phyloP scores from a whole-genome alignment of 768 basidiomycete species.

The Tulasnella sp. region DNA sequence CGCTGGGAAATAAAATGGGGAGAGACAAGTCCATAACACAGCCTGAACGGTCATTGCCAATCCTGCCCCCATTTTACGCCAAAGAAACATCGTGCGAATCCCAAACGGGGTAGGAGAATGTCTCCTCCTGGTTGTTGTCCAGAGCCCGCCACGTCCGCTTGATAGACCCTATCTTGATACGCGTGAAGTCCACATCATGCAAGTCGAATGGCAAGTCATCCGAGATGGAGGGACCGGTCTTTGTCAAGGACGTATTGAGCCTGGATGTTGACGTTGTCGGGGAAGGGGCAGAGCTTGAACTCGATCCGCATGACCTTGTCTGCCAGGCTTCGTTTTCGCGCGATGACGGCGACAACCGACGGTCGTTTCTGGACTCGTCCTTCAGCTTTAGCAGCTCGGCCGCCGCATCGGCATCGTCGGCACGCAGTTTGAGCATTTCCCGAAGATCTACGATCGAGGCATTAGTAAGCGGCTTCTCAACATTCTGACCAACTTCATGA shows the following conservation, averaged over 20 bases:
- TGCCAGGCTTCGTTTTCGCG: not conserved
- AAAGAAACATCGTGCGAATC: conserved; percentile 37
- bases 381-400: conserved; percentile 34
- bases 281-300: conserved; percentile 20
- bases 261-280: conserved; percentile 20
- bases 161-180: conserved; percentile 41
- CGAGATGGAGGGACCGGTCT: conserved; percentile 24
- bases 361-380: not conserved
- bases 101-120: conserved; percentile 49
- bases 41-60: not conserved
- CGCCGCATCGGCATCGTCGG: conserved; percentile 50
- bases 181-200: conserved; percentile 40
- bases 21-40: not conserved
- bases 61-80: not conserved
- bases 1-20: too few relatives aligned
- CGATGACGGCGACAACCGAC: conserved; percentile 8
- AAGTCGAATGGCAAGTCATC: conserved; percentile 43
- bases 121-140: conserved; percentile 32
- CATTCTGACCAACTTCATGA: not conserved
- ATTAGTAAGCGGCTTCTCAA: not conserved
- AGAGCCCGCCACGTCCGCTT: conserved; percentile 34
- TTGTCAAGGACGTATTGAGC: not conserved
- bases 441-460: conserved; percentile 39
- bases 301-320: not conserved
- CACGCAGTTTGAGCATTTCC: conserved; percentile 48